Percentiles rank a stretch among this genome's conserved stretches.
These are phyloP conservation scores for Cordyceps farinosa DNA, from an alignment of 2,329 filamentous ascomycete genomes.

Conservation along the genomic window DNA sequence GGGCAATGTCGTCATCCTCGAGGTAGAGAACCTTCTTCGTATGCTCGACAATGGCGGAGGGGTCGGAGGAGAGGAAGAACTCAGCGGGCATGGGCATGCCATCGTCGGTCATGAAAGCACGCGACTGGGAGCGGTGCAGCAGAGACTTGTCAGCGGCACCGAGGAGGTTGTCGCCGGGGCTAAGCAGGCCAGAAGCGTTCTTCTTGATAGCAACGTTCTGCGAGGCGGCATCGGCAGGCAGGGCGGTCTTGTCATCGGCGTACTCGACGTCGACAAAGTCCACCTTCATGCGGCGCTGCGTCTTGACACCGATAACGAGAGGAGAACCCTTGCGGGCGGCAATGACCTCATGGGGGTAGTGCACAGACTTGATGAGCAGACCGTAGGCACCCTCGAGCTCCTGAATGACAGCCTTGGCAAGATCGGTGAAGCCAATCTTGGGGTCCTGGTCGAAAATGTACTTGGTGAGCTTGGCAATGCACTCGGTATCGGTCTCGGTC, in stretches of 20 bases:
- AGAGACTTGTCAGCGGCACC: constrained; percentile 96
- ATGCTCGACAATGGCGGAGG: constrained; percentile 97
- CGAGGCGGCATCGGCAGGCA: constrained; percentile 89
- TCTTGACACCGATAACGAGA: constrained; percentile 94
- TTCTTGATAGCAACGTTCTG: constrained; percentile 98
- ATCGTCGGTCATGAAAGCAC: constrained; percentile 98
- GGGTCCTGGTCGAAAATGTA: constrained; percentile 96
- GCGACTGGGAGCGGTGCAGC: constrained; percentile 95
- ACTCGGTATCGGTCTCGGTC: constrained; percentile 98
- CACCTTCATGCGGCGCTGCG: constrained; percentile 98
- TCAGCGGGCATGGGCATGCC: constrained; percentile 96
- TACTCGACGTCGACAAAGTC: constrained; percentile 99
- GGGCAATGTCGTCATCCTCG: constrained; percentile 98
- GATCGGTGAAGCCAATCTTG: constrained; percentile 89
- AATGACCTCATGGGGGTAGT: constrained; percentile 97
- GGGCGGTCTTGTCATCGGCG: constrained; percentile 75
- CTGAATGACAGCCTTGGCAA: constrained; percentile 96
- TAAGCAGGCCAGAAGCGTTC: constrained; percentile 63
- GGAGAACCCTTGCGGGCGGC: constrained; percentile 98
- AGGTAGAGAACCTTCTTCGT: constrained; percentile 99
- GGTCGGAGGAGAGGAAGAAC: constrained; percentile 98
- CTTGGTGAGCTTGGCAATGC: constrained; percentile 97
- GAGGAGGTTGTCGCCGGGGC: constrained; percentile 60
- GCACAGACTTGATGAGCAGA: constrained; percentile 94
- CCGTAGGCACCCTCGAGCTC: constrained; percentile 98